These are phyloP conservation scores for Phytopythium sindhum DNA, from an alignment of 352 stramenopile species.

Conservation along the genomic window DNA sequence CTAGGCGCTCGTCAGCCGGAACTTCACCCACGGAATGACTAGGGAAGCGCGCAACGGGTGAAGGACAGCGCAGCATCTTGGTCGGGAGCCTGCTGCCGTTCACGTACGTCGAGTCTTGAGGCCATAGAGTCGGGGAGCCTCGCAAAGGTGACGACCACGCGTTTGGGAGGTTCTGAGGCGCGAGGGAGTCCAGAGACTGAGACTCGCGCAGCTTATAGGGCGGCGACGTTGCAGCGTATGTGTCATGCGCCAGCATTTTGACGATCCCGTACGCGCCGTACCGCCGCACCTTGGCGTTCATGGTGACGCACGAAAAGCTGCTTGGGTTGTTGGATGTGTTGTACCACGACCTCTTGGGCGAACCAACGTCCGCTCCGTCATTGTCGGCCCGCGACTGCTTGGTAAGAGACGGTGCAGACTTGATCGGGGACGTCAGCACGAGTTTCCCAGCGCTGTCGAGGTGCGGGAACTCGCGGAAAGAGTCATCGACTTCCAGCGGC, in stretches of 20 bases:
- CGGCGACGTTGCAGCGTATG: conserved; percentile 17
- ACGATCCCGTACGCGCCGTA: conserved; percentile 45
- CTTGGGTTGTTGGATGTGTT: conserved; percentile 30
- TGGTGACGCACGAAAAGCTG: conserved; percentile 24
- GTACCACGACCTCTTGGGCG: conserved; percentile 46
- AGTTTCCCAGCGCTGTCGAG: neutral
- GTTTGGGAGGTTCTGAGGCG: conserved; percentile 21
- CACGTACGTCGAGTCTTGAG: conserved; percentile 38
- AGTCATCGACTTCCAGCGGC: conserved; percentile 12
- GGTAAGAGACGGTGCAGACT: neutral
- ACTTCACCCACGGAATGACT: conserved; percentile 23
- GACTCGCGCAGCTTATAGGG: conserved; percentile 25
- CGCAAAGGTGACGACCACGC: conserved; percentile 25
- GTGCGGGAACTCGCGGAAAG: conserved; percentile 5
- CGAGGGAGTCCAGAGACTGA: conserved; percentile 32
- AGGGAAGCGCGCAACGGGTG: conserved; percentile 30
- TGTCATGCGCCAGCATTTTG: conserved; percentile 38
- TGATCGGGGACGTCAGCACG: conserved; percentile 19
- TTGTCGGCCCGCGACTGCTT: neutral
- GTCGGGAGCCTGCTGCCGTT: conserved; percentile 26
- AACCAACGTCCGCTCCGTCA: conserved; percentile 4
- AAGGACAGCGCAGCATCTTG: conserved; percentile 45
- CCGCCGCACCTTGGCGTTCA: conserved; percentile 49
- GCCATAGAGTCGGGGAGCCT: conserved; percentile 54
- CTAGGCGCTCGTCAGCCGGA: conserved; percentile 19